Percentiles rank a stretch among this genome's conserved stretches.
Conservation (phyloP, 1,284 basidiomycete genomes). For the Puccinia hordei region DNA sequence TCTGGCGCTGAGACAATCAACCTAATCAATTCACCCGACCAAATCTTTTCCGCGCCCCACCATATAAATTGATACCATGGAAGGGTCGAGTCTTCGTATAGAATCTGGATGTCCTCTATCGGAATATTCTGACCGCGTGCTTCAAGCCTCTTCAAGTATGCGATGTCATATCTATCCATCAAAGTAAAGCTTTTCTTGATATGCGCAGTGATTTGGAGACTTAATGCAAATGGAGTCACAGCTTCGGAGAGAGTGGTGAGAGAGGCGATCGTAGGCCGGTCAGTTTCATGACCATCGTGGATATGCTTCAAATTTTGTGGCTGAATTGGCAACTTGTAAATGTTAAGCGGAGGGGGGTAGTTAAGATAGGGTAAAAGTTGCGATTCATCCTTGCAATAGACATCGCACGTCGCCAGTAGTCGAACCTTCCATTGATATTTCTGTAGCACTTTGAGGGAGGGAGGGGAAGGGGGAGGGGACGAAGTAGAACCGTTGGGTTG, state of each 20-base stretch:
- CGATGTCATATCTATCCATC: constrained; percentile 47
- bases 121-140: constrained; percentile 29
- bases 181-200: constrained; percentile 45
- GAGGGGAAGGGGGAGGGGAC: background rate
- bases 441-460: constrained; percentile 48
- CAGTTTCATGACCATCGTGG: constrained; percentile 41
- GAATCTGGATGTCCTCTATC: constrained; percentile 13
- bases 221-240: constrained; percentile 52
- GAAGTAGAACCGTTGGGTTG: background rate
- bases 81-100: constrained; percentile 32
- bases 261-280: constrained; percentile 35
- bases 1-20: constrained; percentile 41
- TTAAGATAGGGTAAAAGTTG: constrained; percentile 22
- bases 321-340: constrained; percentile 49
- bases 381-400: constrained; percentile 49
- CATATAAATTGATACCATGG: constrained; percentile 54
- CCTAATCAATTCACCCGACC: constrained; percentile 54
- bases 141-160: constrained; percentile 27
- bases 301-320: constrained; percentile 44
- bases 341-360: constrained; percentile 13
- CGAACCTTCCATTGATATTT: constrained; percentile 50
- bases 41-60: constrained; percentile 54
- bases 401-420: constrained; percentile 37
- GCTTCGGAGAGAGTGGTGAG: constrained; percentile 38
- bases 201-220: constrained; percentile 53